Evolutionary conservation across 2,329 filamentous ascomycete species (phyloP), one percentile per base, ranked within the genome.

Genomic region (Westerdykella sp.): DNA sequence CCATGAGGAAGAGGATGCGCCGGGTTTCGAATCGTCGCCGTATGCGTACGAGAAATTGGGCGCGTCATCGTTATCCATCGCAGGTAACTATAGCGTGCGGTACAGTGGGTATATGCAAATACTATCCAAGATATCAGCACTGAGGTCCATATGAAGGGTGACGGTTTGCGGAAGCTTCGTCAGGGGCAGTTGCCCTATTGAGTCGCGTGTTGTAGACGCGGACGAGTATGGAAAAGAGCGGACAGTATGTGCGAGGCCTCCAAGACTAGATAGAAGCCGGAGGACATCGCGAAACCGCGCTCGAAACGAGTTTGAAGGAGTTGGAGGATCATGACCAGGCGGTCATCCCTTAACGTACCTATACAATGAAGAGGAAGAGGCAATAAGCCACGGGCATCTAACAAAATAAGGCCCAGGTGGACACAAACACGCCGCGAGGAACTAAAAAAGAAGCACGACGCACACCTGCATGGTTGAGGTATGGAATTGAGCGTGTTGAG

Each of bases 21-120:
- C 44, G 23, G 53, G 41, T 14, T 56, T 43, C 40, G 55, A 47
- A 14, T 50, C 47, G 45, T 55, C 57, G 34, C 51, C 53, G 51
- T 59, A 67, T 39, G 68, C 69, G 56, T 65, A 66, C 39, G 65
- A 64, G 51, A 67, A 69, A 54, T 70, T 63, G 44, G 68, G 66
- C 16, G 53, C 63, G 49, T 57, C 57, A 23, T 65, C 61, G 50
- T 58, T 42, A 34, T 60, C 61, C 63, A 66, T 67, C 53, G 53
- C 51, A 9, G 54, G 39, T 36, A 32, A 47, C 62, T 60, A 57
- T 46, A 34, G 48, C 41, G 48, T 45, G 45, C 41, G 42, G 50
- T 46, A 42, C 48, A 56, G 57, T 48, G 59, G 57, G 56, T 62
- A 65, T 63, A 58, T 62, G 59, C 40, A 61, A 62, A 54, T 54